These are phyloP conservation scores for Ashbya aceris DNA, from an alignment of 1,139 yeast genomes.

Conservation along the genomic window DNA sequence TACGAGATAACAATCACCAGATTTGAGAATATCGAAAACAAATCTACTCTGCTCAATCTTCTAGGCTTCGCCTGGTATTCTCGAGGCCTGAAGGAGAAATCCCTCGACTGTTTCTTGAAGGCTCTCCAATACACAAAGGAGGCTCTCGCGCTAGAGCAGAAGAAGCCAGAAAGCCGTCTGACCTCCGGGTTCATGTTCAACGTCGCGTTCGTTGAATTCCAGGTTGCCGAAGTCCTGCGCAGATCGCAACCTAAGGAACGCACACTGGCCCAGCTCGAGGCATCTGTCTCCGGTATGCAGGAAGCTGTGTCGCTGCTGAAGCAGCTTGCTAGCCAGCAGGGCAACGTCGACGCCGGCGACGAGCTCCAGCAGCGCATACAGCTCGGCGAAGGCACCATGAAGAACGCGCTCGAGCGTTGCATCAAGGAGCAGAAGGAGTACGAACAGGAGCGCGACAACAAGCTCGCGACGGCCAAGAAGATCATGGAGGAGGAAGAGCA, in stretches of 20 bases:
- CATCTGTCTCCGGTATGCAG: slow-evolving; percentile 48
- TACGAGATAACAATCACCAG: slow-evolving; percentile 72
- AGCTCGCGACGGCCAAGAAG: slow-evolving; percentile 56
- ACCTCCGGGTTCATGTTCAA: slow-evolving; percentile 56
- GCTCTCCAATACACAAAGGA: slow-evolving; percentile 54
- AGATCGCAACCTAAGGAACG: slow-evolving; percentile 55
- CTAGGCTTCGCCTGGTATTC: slow-evolving; percentile 88
- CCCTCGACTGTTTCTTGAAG: slow-evolving; percentile 46
- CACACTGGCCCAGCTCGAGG: slow-evolving; percentile 50
- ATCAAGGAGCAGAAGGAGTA: slow-evolving; percentile 64
- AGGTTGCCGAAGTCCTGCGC: slow-evolving; percentile 73
- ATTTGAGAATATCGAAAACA: slow-evolving; percentile 47
- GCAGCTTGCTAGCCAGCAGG: slow-evolving; percentile 46
- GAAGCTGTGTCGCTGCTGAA: slow-evolving; percentile 55
- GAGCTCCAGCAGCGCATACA: slow-evolving; percentile 80
- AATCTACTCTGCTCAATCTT: slow-evolving; percentile 52
- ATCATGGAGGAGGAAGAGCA: slow-evolving; percentile 35
- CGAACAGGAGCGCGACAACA: slow-evolving; percentile 48
- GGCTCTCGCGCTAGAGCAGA: slow-evolving; percentile 41
- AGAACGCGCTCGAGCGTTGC: slow-evolving; percentile 60
- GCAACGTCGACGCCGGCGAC: slow-evolving; percentile 62
- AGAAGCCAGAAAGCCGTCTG: slow-evolving; percentile 28
- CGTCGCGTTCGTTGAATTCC: slow-evolving; percentile 76
- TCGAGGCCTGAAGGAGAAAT: slow-evolving; percentile 66
- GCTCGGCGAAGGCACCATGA: slow-evolving; percentile 70